Conservation (phyloP, 768 basidiomycete genomes). For the Lanmaoa pseudosensibilis region DNA sequence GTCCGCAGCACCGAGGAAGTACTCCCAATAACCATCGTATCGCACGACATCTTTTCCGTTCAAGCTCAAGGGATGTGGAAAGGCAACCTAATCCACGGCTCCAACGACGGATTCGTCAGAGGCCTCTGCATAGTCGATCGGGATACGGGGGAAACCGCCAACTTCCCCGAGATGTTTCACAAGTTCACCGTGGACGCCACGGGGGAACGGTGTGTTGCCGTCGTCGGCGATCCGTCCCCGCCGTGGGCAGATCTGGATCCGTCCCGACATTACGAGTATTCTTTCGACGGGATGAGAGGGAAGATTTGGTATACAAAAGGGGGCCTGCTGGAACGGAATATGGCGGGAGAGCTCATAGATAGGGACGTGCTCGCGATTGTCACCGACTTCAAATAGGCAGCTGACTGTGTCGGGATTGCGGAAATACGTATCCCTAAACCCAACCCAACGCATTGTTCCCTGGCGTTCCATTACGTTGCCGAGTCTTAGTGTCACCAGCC, state of each 20-base stretch:
- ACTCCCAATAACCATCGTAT: conserved; percentile 6
- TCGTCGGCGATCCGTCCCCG: conserved; percentile 14
- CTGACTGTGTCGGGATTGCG: not conserved
- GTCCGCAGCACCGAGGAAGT: conserved; percentile 3
- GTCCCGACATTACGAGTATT: not conserved
- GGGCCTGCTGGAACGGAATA: conserved; percentile 1
- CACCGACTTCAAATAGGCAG: conserved; percentile 11
- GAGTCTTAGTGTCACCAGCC: not conserved
- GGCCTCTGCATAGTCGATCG: conserved; percentile 6
- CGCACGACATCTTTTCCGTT: conserved; percentile 14
- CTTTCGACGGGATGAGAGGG: conserved; percentile 14
- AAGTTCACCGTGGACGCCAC: conserved; percentile 23
- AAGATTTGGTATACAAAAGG: conserved; percentile 14
- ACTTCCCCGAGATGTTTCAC: not conserved
- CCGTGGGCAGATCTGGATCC: conserved; percentile 5
- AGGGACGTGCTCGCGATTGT: conserved; percentile 10
- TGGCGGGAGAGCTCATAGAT: not conserved
- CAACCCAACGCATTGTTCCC: not conserved
- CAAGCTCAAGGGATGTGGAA: conserved; percentile 9
- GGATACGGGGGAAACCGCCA: not conserved
- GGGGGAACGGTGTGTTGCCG: conserved; percentile 7
- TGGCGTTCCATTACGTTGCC: not conserved
- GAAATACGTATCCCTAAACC: not conserved
- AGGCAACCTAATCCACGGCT: conserved; percentile 16
- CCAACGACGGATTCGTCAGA: conserved; percentile 16